Evolutionary conservation across 495 filamentous ascomycete species (phyloP).

Genomic region (Chlorociboria aeruginascens): DNA sequence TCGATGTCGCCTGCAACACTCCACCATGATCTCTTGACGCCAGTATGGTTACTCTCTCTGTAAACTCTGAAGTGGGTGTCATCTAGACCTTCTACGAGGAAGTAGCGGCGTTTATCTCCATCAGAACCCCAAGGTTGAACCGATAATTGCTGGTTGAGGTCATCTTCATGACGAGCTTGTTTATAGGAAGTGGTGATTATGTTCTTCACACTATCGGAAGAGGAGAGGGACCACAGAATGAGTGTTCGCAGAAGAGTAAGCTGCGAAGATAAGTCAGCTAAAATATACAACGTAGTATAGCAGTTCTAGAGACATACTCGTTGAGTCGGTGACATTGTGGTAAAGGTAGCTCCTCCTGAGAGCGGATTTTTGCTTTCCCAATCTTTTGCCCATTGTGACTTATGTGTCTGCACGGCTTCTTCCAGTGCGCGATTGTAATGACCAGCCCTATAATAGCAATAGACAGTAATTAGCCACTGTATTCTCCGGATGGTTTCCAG

Average conservation of each 20-base stretch:
- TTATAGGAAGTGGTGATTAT: constrained; percentile 87
- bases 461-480: constrained; percentile 13
- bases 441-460: constrained; percentile 41
- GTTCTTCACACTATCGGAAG: constrained; percentile 68
- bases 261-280: constrained; percentile 30
- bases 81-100: constrained; percentile 85
- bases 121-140: constrained; percentile 93
- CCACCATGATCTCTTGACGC: constrained; percentile 76
- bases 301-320: constrained; percentile 49
- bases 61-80: constrained; percentile 94
- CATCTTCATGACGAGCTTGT: constrained; percentile 76
- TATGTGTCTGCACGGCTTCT: constrained; percentile 79
- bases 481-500: not conserved
- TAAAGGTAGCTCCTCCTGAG: constrained; percentile 63
- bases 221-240: constrained; percentile 80
- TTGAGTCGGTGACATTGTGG: constrained; percentile 64
- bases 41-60: constrained; percentile 75
- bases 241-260: constrained; percentile 71
- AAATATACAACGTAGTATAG: not conserved
- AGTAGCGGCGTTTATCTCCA: constrained; percentile 83
- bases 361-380: constrained; percentile 85
- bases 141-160: constrained; percentile 83
- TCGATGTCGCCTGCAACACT: constrained; percentile 84
- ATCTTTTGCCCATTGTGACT: constrained; percentile 74
- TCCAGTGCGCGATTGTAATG: constrained; percentile 90